Percentiles rank a stretch among this genome's conserved stretches.
Conservation (phyloP, 441 rosid genomes). For the Melastoma candidum region DNA sequence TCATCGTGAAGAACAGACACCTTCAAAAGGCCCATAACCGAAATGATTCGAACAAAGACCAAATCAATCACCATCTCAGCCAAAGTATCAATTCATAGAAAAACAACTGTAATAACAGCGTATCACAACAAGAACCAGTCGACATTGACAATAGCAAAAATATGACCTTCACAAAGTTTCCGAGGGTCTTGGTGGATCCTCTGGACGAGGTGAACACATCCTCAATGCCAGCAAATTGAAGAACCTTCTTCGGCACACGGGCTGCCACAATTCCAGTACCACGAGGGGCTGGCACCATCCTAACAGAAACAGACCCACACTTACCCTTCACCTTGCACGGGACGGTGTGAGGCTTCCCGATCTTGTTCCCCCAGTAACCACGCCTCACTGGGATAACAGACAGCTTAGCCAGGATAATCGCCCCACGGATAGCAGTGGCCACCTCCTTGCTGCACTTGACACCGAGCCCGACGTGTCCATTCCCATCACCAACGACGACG, state of each 20-base stretch:
- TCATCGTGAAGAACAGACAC: too few relatives aligned
- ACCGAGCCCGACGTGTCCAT: conserved; percentile 83
- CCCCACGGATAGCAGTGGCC: conserved; percentile 78
- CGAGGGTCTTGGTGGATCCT: conserved; percentile 79
- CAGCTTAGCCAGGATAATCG: conserved; percentile 68
- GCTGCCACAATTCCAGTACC: conserved; percentile 91
- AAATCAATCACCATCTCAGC: too few relatives aligned
- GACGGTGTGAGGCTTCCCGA: conserved; percentile 72
- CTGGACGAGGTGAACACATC: conserved; percentile 81
- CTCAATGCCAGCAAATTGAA: conserved; percentile 78
- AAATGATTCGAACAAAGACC: too few relatives aligned
- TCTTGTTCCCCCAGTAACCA: conserved; percentile 90
- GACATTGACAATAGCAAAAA: neutral
- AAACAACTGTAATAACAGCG: too few relatives aligned
- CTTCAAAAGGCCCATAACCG: too few relatives aligned
- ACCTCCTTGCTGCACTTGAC: conserved; percentile 86
- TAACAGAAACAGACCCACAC: conserved; percentile 71
- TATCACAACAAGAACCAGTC: too few relatives aligned
- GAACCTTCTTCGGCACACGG: conserved; percentile 79
- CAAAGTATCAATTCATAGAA: too few relatives aligned
- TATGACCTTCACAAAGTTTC: conserved; percentile 73
- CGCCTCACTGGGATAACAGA: conserved; percentile 77
- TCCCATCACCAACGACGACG: conserved; percentile 75
- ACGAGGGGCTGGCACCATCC: conserved; percentile 91
- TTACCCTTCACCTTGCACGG: conserved; percentile 87